Conservation (phyloP, 2,329 filamentous ascomycete genomes). For the Colletotrichum spaethianum region DNA sequence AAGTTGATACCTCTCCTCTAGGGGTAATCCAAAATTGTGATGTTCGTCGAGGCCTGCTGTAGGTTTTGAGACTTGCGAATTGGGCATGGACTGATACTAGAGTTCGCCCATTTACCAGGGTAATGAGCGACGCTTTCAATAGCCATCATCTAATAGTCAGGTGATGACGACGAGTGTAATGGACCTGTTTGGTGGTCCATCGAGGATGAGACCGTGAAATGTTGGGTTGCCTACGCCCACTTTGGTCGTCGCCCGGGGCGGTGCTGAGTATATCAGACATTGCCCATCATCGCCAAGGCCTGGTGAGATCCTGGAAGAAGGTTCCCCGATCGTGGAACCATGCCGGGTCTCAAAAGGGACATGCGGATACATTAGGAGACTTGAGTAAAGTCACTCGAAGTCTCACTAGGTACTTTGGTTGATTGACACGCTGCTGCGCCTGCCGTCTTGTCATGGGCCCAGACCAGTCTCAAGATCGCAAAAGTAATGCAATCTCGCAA, state of each 20-base stretch:
- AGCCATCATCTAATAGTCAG: slow-evolving; percentile 17
- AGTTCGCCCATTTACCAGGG: not conserved
- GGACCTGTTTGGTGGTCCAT: slow-evolving; percentile 11
- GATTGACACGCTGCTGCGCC: slow-evolving; percentile 25
- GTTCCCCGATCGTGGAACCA: not conserved
- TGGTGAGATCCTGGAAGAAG: not conserved
- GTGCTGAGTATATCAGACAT: slow-evolving; percentile 14
- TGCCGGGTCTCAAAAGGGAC: slow-evolving; percentile 1
- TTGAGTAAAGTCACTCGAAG: slow-evolving; percentile 26
- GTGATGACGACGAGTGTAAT: not conserved
- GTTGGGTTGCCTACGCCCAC: not conserved
- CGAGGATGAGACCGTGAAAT: not conserved
- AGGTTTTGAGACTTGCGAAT: not conserved
- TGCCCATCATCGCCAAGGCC: slow-evolving; percentile 13
- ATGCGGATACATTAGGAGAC: slow-evolving; percentile 23
- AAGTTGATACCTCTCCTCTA: not conserved
- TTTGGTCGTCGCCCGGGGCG: not conserved
- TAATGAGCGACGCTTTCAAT: slow-evolving; percentile 4
- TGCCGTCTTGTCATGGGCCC: slow-evolving; percentile 8
- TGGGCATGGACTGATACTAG: not conserved
- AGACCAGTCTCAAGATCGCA: slow-evolving; percentile 8
- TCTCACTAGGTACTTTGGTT: slow-evolving; percentile 10
- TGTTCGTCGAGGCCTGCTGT: not conserved
- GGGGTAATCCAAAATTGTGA: not conserved
- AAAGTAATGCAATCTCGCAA: slow-evolving; percentile 15